A percentile compares a stretch with the other conserved stretches of the same genome.
phyloP scores from a whole-genome alignment of 306 rosid genomes.

The Quercus gilva region DNA sequence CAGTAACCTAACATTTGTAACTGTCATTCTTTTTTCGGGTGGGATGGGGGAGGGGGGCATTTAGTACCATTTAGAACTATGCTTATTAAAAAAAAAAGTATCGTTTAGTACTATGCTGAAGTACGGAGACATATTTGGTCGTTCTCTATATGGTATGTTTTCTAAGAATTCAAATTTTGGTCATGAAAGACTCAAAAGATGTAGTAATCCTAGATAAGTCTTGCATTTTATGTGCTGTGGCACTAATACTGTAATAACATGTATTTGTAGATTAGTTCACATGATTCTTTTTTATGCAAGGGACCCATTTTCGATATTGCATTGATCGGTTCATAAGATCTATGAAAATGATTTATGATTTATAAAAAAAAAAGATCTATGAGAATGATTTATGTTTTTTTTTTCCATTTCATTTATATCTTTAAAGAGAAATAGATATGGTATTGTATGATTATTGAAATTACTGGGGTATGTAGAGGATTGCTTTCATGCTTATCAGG shows the following conservation, averaged over 20 bases:
- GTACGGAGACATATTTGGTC: not conserved
- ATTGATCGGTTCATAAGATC: not conserved
- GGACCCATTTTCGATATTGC: not conserved
- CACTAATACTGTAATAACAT: not conserved
- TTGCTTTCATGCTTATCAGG: not conserved
- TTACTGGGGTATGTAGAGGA: not conserved
- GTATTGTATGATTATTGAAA: not conserved
- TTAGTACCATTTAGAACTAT: not conserved
- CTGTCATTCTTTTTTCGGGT: not conserved
- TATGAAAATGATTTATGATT: too few species aligned
- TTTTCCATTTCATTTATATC: not conserved
- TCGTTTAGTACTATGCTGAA: not conserved
- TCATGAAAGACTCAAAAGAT: not conserved
- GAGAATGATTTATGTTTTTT: not conserved
- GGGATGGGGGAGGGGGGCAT: not conserved
- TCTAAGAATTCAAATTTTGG: not conserved
- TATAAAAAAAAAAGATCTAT: too few species aligned
- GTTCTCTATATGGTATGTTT: not conserved
- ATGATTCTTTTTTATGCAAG: not conserved
- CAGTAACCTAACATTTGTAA: not conserved
- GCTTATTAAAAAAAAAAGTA: not conserved
- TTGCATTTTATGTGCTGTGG: not conserved
- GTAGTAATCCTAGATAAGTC: not conserved
- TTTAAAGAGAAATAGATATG: not conserved
- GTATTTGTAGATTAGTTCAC: not conserved